Evolutionary conservation across 768 basidiomycete genomes (phyloP), one percentile per base, ranked within the genome.

Genomic region (Tephrocybe sp.): DNA sequence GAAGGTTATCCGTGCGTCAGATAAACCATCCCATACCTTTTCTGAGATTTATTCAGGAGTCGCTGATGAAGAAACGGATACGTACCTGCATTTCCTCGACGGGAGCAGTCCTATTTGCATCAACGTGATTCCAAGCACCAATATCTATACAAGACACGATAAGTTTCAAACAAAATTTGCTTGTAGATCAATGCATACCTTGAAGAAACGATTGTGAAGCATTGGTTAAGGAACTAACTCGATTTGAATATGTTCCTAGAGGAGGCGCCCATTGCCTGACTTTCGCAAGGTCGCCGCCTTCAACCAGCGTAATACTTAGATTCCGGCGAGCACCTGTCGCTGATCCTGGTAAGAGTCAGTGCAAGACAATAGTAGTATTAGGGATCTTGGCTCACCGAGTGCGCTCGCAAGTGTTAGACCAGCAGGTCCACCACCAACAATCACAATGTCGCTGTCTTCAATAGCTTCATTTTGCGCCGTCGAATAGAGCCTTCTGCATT

Each of bases 341-440:
- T 0, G 84, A 79, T 7, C 79, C 91, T 90, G 32, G 21, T 4
- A 8, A 18, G 40, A 32, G 33, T 25, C 41, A 44, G 50, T 41
- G 26, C 41, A 39, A 20, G 18, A 20, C 5, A 38, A 58, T 14
- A 46, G 26, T 10, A 53, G 46, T 42, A 5, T 30, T 11, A 11
- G 28, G 28, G 11, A 4, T 14, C 4, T 21, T 47, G 15, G 67
- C 80, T 53, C 64, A 96, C 95, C 80, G 6, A 99, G 75, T 28
- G 93, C 91, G 62, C 83, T 84, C 3, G 93, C 94, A 30, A 99
- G 72, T 11, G 94, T 89, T 34, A 99, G 77, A 3, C 97, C 97
- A 3, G 83, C 91, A 21, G 93, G 94, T 1, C 95, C 96, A 23
- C 92, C 97, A 15, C 97, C 96, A 21, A 98, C 91, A 59, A 98